Percentiles rank a stretch among this genome's conserved stretches.
These are phyloP conservation scores for Phaeotremella fagi DNA, from an alignment of 768 basidiomycete species.

Conservation along the genomic window DNA sequence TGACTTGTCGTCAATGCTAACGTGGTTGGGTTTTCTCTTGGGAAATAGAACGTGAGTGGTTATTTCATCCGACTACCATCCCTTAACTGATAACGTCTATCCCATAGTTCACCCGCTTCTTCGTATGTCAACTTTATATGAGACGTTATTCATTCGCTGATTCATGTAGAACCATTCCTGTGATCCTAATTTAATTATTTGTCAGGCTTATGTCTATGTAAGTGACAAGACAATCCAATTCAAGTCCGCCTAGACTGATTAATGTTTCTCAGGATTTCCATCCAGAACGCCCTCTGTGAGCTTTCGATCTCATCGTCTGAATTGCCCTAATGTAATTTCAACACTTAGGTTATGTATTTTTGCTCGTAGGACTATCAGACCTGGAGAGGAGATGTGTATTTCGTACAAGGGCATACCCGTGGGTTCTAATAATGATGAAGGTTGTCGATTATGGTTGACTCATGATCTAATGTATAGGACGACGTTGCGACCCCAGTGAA, in stretches of 20 bases:
- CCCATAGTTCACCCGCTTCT: conserved; percentile 77
- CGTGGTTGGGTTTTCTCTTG: no score
- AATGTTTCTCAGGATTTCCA: conserved; percentile 40
- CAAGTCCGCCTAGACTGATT: not conserved
- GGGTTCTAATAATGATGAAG: conserved; percentile 5
- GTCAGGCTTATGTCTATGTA: conserved; percentile 71
- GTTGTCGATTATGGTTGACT: no score
- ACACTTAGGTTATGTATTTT: conserved; percentile 39
- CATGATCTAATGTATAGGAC: no score
- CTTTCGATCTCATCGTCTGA: no score
- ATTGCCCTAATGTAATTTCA: no score
- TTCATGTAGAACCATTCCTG: conserved; percentile 76
- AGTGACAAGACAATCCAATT: no score
- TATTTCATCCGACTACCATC: not conserved
- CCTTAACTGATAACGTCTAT: no score
- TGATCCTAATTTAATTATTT: conserved; percentile 71
- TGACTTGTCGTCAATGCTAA: not conserved
- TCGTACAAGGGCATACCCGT: conserved; percentile 45
- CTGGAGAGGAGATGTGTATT: conserved; percentile 43
- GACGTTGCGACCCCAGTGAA: not conserved
- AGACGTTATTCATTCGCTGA: not conserved
- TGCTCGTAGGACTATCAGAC: conserved; percentile 28
- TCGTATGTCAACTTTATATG: conserved; percentile 54
- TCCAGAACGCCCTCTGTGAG: conserved; percentile 42
- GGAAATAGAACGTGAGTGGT: conserved; percentile 28